Evolutionary conservation across 768 basidiomycete genomes (phyloP), one percentile per base, ranked within the genome.

Genomic region (Pleurotus platypus): DNA sequence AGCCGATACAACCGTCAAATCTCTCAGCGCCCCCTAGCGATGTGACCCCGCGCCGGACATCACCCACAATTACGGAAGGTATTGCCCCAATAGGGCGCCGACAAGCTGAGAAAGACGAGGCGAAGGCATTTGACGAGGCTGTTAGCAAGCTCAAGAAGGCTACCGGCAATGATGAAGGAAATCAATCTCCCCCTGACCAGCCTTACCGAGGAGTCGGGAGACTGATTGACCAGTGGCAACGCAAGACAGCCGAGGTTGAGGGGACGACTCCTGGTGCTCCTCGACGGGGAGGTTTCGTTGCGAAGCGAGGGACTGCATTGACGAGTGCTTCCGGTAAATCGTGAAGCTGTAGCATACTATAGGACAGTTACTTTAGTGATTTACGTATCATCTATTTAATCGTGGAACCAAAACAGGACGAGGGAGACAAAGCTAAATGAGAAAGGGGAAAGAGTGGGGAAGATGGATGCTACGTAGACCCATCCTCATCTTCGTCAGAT

Each of bases 151-250:
- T 40, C 11, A 46, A 45, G 7, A 58, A 60, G 50, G 51, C 53
- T 27, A n/a, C 35, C 16, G 24, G 15, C 35, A 6, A 8, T 20
- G 55, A 56, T 22, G 46, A 53, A 24, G 42, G 40, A 6, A 65
- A 72, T 12, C 49, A 56, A 18, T 77, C 79, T 12, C 77, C 88
- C 12, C 75, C 88, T 6, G 91, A 94, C 65, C 78, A 79, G 55
- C 87, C 89, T 30, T 94, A 86, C 68, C 86, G 84, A 65, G 92
- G 92, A 38, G 92, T 94, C 45, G 87, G 90, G 26, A 89, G 80
- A 71, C 76, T 94, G 37, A 93, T 94, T 61, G 89, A 91, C 66
- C 84, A 92, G 66, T 94, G 92, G 92, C 90, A 94, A 69, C 84
- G 82, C 57, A 92, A 88, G 71, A 83, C 86, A 37, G 85, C 80